Base-by-base conservation (phyloP, 176 grass and related monocot species). In the Phragmites australis region DNA sequence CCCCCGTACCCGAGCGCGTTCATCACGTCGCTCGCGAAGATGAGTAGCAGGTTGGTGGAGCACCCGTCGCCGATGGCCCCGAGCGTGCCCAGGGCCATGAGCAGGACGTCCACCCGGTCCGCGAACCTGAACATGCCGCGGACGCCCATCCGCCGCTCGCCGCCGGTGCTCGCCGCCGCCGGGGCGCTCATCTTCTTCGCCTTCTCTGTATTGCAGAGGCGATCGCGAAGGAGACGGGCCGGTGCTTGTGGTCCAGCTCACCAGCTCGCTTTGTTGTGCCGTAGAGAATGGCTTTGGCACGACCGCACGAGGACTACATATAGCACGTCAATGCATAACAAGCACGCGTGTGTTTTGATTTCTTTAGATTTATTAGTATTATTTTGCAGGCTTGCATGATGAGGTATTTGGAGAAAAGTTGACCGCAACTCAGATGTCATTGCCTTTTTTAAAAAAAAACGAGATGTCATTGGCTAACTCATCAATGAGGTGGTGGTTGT, bases 11-110 rank as follows among this genome's bases (percentile, higher is more conserved):
- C 95, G 32, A 98, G 83, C 64, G 84, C 89, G 81, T 98, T 98
- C 90, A 98, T 94, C n/a, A 98, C 88, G 60, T 88, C 82, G 89
- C 92, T 94, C 7, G 92, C 95, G 72, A 98, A 98, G 81, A 98
- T 87, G 70, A 98, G 90, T 41, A 98, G 92, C 52, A 87, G 90
- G 65, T 98, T 98, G 46, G 88, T 90, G 41, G 95, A 94, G 83
- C 95, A 98, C 19, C 95, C 95, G 74, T 98, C 95, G 54, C 86
- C 95, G 26, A 98, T 71, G 54, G 92, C 90, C 1, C 95, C 95
- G 17, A 94, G 78, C 27, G 92, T 93, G 77, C 95, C 95, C 57
- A 98, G 39, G 22, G 50, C 59, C 95, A 94, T 98, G 68, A 98
- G 74, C 69, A 93, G 6, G 15, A 91, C 75, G 66, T 98, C 95